A percentile compares a stretch with the other conserved stretches of the same genome.
Conservation (phyloP, 345 rosid genomes). For the Leavenworthia alabamica region DNA sequence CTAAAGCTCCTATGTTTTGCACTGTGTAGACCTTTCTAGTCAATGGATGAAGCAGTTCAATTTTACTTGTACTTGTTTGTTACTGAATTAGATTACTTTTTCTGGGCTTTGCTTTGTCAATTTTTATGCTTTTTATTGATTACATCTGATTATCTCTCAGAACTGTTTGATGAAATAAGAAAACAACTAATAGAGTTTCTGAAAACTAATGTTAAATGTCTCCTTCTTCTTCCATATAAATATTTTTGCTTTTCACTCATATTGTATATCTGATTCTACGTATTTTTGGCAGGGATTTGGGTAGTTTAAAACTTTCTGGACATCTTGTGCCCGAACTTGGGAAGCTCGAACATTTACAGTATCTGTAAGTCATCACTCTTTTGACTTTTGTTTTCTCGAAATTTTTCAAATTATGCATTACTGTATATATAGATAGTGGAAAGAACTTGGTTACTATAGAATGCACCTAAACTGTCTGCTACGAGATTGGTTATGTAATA, state of each 20-base stretch:
- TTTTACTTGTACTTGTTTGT: conserved; percentile 4
- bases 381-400: not conserved
- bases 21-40: conserved; percentile 6
- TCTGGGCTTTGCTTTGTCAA: conserved; percentile 9
- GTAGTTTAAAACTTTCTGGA: conserved; percentile 83
- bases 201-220: too few species aligned
- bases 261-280: conserved; percentile 5
- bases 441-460: not conserved
- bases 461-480: not conserved
- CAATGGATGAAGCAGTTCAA: conserved; percentile 9
- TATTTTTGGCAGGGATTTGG: conserved; percentile 77
- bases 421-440: not conserved
- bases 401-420: not conserved
- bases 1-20: not conserved
- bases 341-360: conserved; percentile 81
- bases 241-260: not conserved
- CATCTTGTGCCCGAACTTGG: conserved; percentile 87
- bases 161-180: conserved; percentile 7
- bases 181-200: not conserved
- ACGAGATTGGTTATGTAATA: not conserved
- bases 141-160: not conserved
- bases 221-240: not conserved
- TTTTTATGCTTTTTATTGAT: not conserved
- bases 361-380: conserved; percentile 50
- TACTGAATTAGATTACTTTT: conserved; percentile 12